Conservation (phyloP, 768 basidiomycete species). For the Pholiota conissans region DNA sequence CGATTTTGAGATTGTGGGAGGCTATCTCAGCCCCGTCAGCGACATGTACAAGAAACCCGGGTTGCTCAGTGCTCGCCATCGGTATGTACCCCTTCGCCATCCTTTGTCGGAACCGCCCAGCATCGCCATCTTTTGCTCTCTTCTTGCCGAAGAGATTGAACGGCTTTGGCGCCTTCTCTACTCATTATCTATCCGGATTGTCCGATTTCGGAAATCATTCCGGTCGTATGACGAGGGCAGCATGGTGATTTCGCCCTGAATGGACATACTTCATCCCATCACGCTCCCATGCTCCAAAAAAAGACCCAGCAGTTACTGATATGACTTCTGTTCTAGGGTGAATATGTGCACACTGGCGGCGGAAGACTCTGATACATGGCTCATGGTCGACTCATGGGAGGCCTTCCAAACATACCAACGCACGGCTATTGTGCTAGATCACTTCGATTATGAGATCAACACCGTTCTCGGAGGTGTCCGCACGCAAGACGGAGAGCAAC, state of each 20-base stretch:
- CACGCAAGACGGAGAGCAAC: slow-evolving; percentile 71
- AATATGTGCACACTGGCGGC: slow-evolving; percentile 89
- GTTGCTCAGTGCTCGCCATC: slow-evolving; percentile 80
- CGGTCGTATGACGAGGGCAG: slow-evolving; percentile 18
- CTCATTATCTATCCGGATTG: slow-evolving; percentile 14
- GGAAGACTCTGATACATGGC: slow-evolving; percentile 87
- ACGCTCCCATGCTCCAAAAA: slow-evolving; percentile 17
- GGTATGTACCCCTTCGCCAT: slow-evolving; percentile 54
- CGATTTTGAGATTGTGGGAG: slow-evolving; percentile 90
- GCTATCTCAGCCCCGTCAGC: slow-evolving; percentile 94
- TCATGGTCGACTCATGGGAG: slow-evolving; percentile 99
- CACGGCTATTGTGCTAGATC: slow-evolving; percentile 96
- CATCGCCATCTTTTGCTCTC: background rate
- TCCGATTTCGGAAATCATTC: slow-evolving; percentile 22
- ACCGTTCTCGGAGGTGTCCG: slow-evolving; percentile 76
- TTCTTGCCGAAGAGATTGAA: background rate
- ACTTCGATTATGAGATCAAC: slow-evolving; percentile 96
- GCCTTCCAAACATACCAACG: slow-evolving; percentile 93
- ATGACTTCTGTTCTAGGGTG: slow-evolving; percentile 50
- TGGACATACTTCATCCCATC: slow-evolving; percentile 12
- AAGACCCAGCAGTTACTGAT: slow-evolving; percentile 12
- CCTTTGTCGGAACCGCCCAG: background rate
- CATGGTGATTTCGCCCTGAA: slow-evolving; percentile 12
- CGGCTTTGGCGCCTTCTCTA: background rate
- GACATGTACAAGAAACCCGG: slow-evolving; percentile 98